Base-by-base conservation (phyloP, 176 grass and related monocot species). In the Bromus sterilis region DNA sequence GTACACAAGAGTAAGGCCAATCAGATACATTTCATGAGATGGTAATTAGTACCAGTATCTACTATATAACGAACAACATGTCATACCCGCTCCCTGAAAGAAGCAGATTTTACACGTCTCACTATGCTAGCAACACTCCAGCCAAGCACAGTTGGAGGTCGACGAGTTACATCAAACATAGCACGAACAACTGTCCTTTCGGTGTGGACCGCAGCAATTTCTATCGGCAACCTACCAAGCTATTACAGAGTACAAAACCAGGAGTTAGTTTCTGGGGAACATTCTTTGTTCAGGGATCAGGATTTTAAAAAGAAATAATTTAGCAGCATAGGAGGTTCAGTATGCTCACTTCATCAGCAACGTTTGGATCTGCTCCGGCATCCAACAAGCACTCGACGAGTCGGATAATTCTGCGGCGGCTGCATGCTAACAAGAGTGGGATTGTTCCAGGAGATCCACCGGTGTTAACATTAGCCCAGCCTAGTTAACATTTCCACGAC, bases 161-260 rank as follows among this genome's bases (percentile, higher is more conserved):
- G 9, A 24, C 7, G 32, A 10, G 63, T 80, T 46, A 69, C 32
- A 3, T 44, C 63, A 28, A 80, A 69, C 23, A 80, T 4, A 80
- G 39, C 32, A 20, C 67, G 14, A 7, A 51, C 9, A 4, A 39
- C n/a, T 56, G 55, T 64, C 46, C 8, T 10, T 26, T 69, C 78
- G 2, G 60, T 44, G 0, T 80, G 21, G 7, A 55, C 35, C 10
- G 63, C 78, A 16, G 63, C 78, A 36, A 80, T 3, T 68, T 80
- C 78, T 67, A 56, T 53, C 24, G 78, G 63, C 28, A 80, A 29
- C 62, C 78, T 80, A 36, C 25, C 33, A 39, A 80, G 46, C 64
- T 80, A 46, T 69, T 56, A 37, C 13, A 80, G 5, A 10, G n/a
- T 15, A 21, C 11, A 56, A 2, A 55, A 9, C 5, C 63, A 28